phyloP scores from a whole-genome alignment of 495 filamentous ascomycete genomes.

The Aspergillus sparsus region DNA sequence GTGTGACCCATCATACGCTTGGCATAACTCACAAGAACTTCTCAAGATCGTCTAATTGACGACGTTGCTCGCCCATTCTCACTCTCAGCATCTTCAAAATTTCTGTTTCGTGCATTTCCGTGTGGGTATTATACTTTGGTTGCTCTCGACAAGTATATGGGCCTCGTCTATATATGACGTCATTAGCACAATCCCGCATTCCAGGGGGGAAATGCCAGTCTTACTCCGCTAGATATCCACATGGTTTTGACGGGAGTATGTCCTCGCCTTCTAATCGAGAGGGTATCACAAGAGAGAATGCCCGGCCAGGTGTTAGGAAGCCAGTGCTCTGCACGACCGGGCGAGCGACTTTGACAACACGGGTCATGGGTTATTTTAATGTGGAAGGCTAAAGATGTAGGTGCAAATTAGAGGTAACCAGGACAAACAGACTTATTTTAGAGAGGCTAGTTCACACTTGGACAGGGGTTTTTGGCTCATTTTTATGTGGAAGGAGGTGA shows the following conservation, averaged over 20 bases:
- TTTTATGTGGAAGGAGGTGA: background rate
- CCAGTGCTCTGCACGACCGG: constrained; percentile 42
- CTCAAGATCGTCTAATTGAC: constrained; percentile 74
- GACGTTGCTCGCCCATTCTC: constrained; percentile 35
- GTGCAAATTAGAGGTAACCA: too few species aligned
- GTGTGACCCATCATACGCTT: background rate
- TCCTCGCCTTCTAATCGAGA: constrained; percentile 64
- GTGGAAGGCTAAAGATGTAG: too few species aligned
- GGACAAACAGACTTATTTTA: too few species aligned
- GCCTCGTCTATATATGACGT: constrained; percentile 24
- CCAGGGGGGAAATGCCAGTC: constrained; percentile 4
- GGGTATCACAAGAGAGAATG: constrained; percentile 58
- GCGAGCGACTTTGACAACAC: constrained; percentile 30
- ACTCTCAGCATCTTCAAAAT: background rate
- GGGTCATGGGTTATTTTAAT: too few species aligned
- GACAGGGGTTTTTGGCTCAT: background rate
- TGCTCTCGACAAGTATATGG: background rate
- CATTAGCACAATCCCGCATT: constrained; percentile 14
- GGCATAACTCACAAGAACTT: constrained; percentile 66
- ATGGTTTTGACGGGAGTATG: constrained; percentile 51
- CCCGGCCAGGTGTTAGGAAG: constrained; percentile 42
- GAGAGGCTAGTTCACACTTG: too few species aligned
- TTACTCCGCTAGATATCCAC: constrained; percentile 46
- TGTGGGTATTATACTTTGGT: background rate
- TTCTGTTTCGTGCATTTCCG: constrained; percentile 1